Conservation (phyloP, 108 stramenopile species). For the Cylindrotheca fusiformis region DNA sequence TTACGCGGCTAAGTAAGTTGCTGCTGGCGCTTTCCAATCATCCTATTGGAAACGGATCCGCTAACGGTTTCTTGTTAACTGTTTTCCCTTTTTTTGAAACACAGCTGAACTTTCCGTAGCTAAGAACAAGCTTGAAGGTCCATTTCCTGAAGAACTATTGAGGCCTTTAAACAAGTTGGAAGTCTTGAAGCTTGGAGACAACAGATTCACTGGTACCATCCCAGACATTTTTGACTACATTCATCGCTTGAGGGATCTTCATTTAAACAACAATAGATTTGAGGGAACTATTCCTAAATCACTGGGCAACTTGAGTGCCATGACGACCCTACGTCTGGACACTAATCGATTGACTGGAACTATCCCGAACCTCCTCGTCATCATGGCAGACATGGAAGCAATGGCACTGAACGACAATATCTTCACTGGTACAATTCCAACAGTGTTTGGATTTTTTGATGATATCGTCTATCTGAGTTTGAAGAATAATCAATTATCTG, state of each 20-base stretch:
- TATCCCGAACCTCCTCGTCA: constrained; percentile 20
- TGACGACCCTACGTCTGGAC: constrained; percentile 18
- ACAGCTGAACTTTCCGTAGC: too few species aligned
- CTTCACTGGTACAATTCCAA: constrained; percentile 36
- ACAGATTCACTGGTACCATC: constrained; percentile 21
- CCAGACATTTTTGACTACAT: constrained; percentile 25
- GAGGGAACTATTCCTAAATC: constrained; percentile 37
- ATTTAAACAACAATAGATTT: constrained; percentile 31
- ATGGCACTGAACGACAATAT: constrained; percentile 19
- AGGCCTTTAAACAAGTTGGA: constrained; percentile 12
- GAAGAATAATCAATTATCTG: constrained; percentile 21
- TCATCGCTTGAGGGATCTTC: constrained; percentile 20
- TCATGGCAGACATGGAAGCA: constrained; percentile 20
- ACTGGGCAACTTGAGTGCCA: constrained; percentile 36
- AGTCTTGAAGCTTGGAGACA: constrained; percentile 14
- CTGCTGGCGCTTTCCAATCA: too few species aligned
- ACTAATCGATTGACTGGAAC: constrained; percentile 34
- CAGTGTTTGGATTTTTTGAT: constrained; percentile 32
- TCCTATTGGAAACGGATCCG: too few species aligned
- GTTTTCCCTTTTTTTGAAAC: too few species aligned
- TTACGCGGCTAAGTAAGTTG: too few species aligned
- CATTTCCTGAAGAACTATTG: neutral
- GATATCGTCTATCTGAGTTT: constrained; percentile 11
- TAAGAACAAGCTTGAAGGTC: too few species aligned
- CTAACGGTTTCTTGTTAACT: too few species aligned